Evolutionary conservation across 192 early-diverging fungal species (phyloP), one percentile per base, ranked within the genome.

Genomic region (Blastocladiella britannica): DNA sequence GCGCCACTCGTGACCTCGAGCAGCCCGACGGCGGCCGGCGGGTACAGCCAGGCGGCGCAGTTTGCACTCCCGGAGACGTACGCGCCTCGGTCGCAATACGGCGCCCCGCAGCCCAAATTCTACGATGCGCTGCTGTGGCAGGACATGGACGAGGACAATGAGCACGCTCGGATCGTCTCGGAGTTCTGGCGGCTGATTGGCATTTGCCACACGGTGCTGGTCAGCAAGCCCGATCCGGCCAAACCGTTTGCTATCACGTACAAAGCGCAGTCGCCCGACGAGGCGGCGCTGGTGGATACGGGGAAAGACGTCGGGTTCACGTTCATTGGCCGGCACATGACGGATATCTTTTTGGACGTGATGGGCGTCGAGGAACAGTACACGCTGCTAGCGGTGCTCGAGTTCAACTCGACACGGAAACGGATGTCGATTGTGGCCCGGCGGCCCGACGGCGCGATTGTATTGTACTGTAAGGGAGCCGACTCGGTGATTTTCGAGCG

Each of bases 341-440:
- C 71, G 53, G 68, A 73, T 23, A 61, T 87, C 12, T 75, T 64
- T 20, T 54, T 87, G 18, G 82, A 89, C 56, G 63, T 87, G 25
- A 67, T 86, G n/a, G 87, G 87, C 9, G 67, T 76, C 51, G 62
- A 65, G 51, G 58, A 70, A 43, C 67, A 74, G 29, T 97, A 85
- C 69, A 86, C 81, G 60, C 69, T 91, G 25, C 63, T 98, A 55
- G 74, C 91, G 62, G 78, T 90, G 25, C 76, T 95, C 58, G 91
- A 91, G 65, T 98, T 98, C 69, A 87, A 90, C 70, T 91, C 88
- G 2, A 88, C 91, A 24, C 77, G 94, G 55, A 98, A 98, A 66
- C 77, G 94, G 51, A 96, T 96, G 94, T 84, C 82, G 31, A 78
- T 85, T 1, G 85, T 98, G 37, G 67, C 88, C 55, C 68, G 80